Conservation (phyloP, 2,329 filamentous ascomycete genomes). For the Pseudocercospora ulei region DNA sequence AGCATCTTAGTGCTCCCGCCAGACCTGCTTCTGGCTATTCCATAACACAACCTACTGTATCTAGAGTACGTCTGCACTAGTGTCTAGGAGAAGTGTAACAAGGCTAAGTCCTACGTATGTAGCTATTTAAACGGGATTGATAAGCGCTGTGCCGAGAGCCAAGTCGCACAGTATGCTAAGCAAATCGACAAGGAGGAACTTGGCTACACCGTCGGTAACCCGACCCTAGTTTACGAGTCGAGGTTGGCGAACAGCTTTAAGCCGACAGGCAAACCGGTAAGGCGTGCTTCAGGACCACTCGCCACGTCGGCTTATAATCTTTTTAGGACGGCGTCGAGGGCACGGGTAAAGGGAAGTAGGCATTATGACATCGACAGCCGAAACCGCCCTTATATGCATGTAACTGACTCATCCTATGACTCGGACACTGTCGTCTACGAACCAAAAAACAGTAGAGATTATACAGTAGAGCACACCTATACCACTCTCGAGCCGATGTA, state of each 20-base stretch:
- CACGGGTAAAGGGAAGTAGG: slow-evolving; percentile 32
- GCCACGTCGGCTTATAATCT: background rate
- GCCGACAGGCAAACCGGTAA: slow-evolving; percentile 56
- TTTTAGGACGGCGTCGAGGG: slow-evolving; percentile 58
- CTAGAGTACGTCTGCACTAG: slow-evolving; percentile 59
- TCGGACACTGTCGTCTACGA: no score
- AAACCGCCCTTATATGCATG: no score
- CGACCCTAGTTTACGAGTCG: slow-evolving; percentile 57
- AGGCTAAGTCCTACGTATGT: slow-evolving; percentile 26
- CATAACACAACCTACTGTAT: slow-evolving; percentile 60
- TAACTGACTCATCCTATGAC: no score
- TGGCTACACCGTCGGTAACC: slow-evolving; percentile 46
- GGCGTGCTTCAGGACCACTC: slow-evolving; percentile 27
- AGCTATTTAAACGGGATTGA: slow-evolving; percentile 32
- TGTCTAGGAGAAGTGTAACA: slow-evolving; percentile 52
- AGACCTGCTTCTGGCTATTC: no score
- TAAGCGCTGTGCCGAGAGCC: slow-evolving; percentile 39
- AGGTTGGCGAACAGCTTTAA: slow-evolving; percentile 56
- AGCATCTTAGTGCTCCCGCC: no score
- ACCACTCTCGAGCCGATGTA: no score
- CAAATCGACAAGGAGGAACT: slow-evolving; percentile 42
- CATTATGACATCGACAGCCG: no score
- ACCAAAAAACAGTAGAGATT: no score
- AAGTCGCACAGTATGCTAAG: slow-evolving; percentile 43
- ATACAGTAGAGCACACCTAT: no score